Percentiles rank a stretch among this genome's conserved stretches.
Evolutionary conservation across 345 rosid genomes (phyloP).

Genomic region (Microcos paniculata): DNA sequence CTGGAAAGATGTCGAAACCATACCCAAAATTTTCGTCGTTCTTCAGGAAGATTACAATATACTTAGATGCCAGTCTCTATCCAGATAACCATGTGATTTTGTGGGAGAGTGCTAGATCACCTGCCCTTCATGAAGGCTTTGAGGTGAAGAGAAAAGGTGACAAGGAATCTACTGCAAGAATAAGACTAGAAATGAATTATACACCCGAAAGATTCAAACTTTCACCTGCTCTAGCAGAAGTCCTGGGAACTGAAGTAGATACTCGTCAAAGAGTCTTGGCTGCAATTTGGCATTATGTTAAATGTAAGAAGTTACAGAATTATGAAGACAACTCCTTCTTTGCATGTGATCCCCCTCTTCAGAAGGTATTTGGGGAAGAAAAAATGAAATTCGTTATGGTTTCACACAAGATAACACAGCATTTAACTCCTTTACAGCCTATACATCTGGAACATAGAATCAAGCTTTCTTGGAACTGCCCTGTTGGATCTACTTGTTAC

Average conservation of each 20-base stretch:
- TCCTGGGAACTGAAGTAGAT: constrained; percentile 57
- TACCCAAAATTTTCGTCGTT: constrained; percentile 53
- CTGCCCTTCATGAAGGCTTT: constrained; percentile 57
- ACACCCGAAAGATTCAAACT: constrained; percentile 55
- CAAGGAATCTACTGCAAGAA: constrained; percentile 54
- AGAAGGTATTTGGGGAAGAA: constrained; percentile 56
- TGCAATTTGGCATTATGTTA: constrained; percentile 66
- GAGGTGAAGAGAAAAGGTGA: constrained; percentile 66
- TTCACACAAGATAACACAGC: constrained; percentile 46
- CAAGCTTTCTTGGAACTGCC: constrained; percentile 53
- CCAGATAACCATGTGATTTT: constrained; percentile 55
- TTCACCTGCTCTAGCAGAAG: constrained; percentile 44
- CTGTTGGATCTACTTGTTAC: constrained; percentile 55
- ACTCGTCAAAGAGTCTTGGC: constrained; percentile 46
- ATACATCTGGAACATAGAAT: constrained; percentile 60
- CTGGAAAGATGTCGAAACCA: constrained; percentile 35
- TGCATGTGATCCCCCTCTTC: constrained; percentile 48
- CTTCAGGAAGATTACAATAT: constrained; percentile 55
- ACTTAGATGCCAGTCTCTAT: constrained; percentile 56
- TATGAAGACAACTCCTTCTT: constrained; percentile 46
- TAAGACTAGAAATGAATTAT: constrained; percentile 57
- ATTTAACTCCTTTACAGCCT: constrained; percentile 49
- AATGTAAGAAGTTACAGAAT: constrained; percentile 48
- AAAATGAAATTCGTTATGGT: constrained; percentile 50
- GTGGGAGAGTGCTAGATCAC: constrained; percentile 57